phyloP scores from a whole-genome alignment of 768 basidiomycete genomes.

The Holtermanniella nyarrowii region DNA sequence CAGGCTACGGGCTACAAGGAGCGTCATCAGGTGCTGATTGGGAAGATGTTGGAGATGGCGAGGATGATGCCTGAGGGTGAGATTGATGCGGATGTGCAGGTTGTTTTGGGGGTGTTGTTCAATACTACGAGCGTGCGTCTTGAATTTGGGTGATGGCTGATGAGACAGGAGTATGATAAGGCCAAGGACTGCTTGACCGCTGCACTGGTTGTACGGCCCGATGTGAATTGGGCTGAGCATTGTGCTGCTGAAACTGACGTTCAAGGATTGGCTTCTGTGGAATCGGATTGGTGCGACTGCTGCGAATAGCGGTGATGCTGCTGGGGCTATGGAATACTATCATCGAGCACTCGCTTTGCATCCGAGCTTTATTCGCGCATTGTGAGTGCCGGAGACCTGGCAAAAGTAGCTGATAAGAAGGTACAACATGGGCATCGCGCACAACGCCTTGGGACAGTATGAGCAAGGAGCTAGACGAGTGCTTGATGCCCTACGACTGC shows the following conservation, averaged over 20 bases:
- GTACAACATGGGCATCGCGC: constrained; percentile 88
- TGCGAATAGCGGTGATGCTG: constrained; percentile 69
- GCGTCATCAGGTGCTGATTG: constrained; percentile 48
- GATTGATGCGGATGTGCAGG: constrained; percentile 89
- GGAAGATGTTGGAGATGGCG: constrained; percentile 74
- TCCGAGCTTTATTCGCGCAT: constrained; percentile 79
- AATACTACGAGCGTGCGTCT: constrained; percentile 91
- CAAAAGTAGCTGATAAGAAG: constrained; percentile 41
- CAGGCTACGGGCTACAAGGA: constrained; percentile 10
- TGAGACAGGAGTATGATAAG: constrained; percentile 67
- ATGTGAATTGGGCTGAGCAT: constrained; percentile 47
- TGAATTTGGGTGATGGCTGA: constrained; percentile 33
- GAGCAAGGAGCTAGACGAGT: constrained; percentile 79
- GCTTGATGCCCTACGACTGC: constrained; percentile 76
- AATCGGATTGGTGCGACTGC: constrained; percentile 90
- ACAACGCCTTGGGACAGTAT: constrained; percentile 72
- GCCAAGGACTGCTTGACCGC: constrained; percentile 89
- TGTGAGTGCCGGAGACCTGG: constrained; percentile 44
- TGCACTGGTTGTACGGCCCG: constrained; percentile 75
- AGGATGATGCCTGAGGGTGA: constrained; percentile 50
- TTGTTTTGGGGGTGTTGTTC: constrained; percentile 83
- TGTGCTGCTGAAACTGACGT: neutral
- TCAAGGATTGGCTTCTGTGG: constrained; percentile 79
- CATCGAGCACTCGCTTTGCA: constrained; percentile 74
- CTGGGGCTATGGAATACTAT: constrained; percentile 79